Evolutionary conservation across 2,329 filamentous ascomycete genomes (phyloP).

Genomic region (Sporothrix inflata): DNA sequence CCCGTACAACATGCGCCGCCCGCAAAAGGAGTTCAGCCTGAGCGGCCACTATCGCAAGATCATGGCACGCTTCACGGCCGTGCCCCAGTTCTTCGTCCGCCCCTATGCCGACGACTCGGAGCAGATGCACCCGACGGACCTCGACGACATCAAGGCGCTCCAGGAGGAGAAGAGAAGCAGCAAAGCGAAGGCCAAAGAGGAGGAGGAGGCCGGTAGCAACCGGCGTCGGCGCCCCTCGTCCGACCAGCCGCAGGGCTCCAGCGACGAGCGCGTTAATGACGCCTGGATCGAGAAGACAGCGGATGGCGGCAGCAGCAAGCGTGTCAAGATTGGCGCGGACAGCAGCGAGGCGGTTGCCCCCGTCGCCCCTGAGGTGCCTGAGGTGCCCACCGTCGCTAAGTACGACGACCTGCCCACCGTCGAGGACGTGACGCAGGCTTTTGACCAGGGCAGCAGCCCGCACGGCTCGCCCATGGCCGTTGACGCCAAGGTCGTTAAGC

Average conservation of each 20-base stretch:
- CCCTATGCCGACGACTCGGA: slow-evolving; percentile 71
- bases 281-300: slow-evolving; percentile 47
- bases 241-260: slow-evolving; percentile 11
- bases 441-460: background rate
- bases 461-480: slow-evolving; percentile 15
- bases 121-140: slow-evolving; percentile 87
- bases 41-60: slow-evolving; percentile 87
- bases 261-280: slow-evolving; percentile 42
- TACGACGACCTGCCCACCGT: background rate
- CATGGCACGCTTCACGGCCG: slow-evolving; percentile 69
- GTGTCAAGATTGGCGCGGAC: slow-evolving; percentile 44
- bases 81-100: slow-evolving; percentile 69
- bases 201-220: background rate
- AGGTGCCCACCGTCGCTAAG: background rate
- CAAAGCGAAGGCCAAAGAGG: background rate
- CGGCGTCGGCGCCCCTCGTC: slow-evolving; percentile 37
- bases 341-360: background rate
- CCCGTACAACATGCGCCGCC: slow-evolving; percentile 83
- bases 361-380: background rate
- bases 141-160: slow-evolving; percentile 63
- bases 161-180: background rate
- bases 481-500: background rate
- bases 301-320: slow-evolving; percentile 47
- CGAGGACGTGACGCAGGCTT: slow-evolving; percentile 17
- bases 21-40: slow-evolving; percentile 84